Conservation (phyloP, 352 stramenopile genomes). For the Plasmopara viticola region DNA sequence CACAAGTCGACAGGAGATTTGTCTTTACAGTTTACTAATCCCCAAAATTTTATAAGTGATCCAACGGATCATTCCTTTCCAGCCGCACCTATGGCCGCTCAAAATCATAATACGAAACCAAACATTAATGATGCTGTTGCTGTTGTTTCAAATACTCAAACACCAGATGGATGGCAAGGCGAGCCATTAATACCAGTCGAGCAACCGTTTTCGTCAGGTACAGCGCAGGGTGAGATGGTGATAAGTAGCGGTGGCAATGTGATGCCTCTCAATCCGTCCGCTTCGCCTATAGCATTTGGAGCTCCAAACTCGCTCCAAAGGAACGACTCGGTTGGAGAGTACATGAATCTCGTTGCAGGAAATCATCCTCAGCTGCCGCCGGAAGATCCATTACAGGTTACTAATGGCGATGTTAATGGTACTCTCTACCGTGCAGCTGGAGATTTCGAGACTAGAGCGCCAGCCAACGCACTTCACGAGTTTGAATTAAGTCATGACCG, state of each 20-base stretch:
- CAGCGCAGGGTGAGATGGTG: slow-evolving; percentile 14
- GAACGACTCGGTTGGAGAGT: slow-evolving; percentile 19
- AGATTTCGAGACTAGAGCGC: slow-evolving; percentile 39
- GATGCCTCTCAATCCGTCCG: slow-evolving; percentile 18
- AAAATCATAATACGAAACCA: slow-evolving; percentile 25
- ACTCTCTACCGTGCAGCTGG: slow-evolving; percentile 55
- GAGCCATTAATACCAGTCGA: slow-evolving; percentile 13
- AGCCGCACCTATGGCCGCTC: slow-evolving; percentile 7
- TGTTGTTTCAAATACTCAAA: slow-evolving; percentile 9
- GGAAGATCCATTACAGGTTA: slow-evolving; percentile 18
- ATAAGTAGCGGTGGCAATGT: slow-evolving; percentile 15
- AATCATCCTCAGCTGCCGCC: slow-evolving; percentile 45
- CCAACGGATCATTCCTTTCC: slow-evolving; percentile 26
- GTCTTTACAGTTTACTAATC: too few species aligned
- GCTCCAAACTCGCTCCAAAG: slow-evolving; percentile 14
- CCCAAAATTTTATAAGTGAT: slow-evolving; percentile 13
- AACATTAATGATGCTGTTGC: slow-evolving; percentile 16
- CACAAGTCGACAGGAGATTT: slow-evolving; percentile 21
- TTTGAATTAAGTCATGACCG: too few species aligned
- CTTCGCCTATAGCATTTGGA: slow-evolving; percentile 9
- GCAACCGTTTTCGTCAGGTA: slow-evolving; percentile 11
- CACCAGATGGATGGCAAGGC: slow-evolving; percentile 20
- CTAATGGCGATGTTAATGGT: slow-evolving; percentile 2
- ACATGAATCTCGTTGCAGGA: slow-evolving; percentile 42
- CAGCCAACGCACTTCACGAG: background rate